phyloP scores from a whole-genome alignment of 179 eudicot species.

The Monotropa hypopitys region DNA sequence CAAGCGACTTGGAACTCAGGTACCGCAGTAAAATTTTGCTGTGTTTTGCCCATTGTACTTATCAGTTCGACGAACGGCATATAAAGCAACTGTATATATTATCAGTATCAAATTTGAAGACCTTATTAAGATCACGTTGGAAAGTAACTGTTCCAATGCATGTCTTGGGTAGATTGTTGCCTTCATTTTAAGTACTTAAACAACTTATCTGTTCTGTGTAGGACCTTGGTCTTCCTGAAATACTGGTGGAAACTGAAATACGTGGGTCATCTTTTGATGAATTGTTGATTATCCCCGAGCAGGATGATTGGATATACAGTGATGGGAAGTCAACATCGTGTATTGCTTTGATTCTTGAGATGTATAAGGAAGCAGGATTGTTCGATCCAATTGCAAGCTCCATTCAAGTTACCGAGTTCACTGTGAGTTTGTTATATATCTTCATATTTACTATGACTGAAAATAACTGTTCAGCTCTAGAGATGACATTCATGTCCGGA shows the following conservation, averaged over 20 bases:
- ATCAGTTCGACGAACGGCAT: not conserved
- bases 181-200: not conserved
- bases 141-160: not conserved
- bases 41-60: not conserved
- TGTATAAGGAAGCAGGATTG: constrained; percentile 89
- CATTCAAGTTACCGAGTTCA: constrained; percentile 89
- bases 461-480: too few species aligned
- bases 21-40: constrained; percentile 6
- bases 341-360: constrained; percentile 66
- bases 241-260: constrained; percentile 79
- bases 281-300: constrained; percentile 71
- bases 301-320: constrained; percentile 77
- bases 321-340: constrained; percentile 91
- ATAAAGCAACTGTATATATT: not conserved
- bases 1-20: constrained; percentile 91
- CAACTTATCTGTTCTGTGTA: constrained; percentile 23
- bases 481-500: too few species aligned
- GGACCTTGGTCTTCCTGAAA: constrained; percentile 70
- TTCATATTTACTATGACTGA: not conserved
- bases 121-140: not conserved
- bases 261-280: constrained; percentile 74
- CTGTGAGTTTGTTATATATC: constrained; percentile 38
- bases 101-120: not conserved
- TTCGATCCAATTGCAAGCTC: constrained; percentile 56
- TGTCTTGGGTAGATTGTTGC: not conserved